Percentiles rank a stretch among this genome's conserved stretches.
These are phyloP conservation scores for Aureobasidium sp. DNA, from an alignment of 2,329 filamentous ascomycete species.

Conservation along the genomic window DNA sequence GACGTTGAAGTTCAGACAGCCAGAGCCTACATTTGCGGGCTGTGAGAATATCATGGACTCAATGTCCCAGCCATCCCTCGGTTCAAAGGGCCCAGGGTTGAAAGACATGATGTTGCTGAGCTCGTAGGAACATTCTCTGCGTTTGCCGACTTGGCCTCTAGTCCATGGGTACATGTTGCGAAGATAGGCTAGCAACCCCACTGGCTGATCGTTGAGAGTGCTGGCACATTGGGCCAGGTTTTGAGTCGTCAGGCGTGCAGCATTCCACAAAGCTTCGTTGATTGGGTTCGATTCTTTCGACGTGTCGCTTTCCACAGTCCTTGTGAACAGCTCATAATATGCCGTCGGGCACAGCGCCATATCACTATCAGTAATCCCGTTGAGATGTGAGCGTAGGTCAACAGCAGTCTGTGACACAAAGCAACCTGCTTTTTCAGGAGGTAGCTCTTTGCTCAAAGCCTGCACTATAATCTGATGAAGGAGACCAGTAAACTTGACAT, in stretches of 20 bases:
- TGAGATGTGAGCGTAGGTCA: constrained; percentile 34
- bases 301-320: constrained; percentile 14
- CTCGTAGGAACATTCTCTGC: constrained; percentile 38
- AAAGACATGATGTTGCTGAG: constrained; percentile 42
- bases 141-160: constrained; percentile 31
- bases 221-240: constrained; percentile 28
- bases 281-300: background rate
- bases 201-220: constrained; percentile 33
- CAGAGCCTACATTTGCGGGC: constrained; percentile 34
- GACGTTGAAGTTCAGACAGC: constrained; percentile 37
- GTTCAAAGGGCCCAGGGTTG: constrained; percentile 18
- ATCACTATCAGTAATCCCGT: constrained; percentile 26
- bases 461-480: constrained; percentile 37
- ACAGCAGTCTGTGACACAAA: constrained; percentile 36
- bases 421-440: constrained; percentile 21
- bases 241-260: constrained; percentile 28
- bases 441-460: constrained; percentile 24
- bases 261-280: constrained; percentile 27
- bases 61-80: constrained; percentile 21
- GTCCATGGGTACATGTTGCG: constrained; percentile 37
- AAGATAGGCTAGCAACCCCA: constrained; percentile 39
- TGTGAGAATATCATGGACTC: constrained; percentile 37
- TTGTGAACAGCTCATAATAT: constrained; percentile 23
- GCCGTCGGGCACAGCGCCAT: constrained; percentile 31
- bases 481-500: constrained; percentile 36